Base-by-base conservation (phyloP, 106 monocot genomes). In the Platanthera guangdongensis region DNA sequence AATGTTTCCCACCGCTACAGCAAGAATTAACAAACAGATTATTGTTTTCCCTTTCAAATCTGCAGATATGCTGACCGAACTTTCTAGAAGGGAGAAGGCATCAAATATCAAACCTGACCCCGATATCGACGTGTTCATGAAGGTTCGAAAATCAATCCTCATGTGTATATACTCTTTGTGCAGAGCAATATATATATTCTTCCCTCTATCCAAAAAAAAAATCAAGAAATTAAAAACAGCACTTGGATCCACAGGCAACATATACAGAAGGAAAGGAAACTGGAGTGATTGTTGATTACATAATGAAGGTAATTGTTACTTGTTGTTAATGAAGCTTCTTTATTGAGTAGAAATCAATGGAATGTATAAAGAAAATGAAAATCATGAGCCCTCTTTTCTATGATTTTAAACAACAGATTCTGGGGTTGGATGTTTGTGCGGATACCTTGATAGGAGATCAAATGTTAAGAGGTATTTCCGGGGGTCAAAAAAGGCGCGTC, bases 391-490 rank as follows among this genome's bases (percentile, higher is more conserved):
- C 2, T 18, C 45, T 32, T 84, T 52, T n/a, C 52, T 62, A 28
- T 55, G 14, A 0, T 39, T 48, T 25, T 32, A 11, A 3, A 63
- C 45, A 48, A 63, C 70, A 88, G 88, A 85, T 88, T 47, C 47
- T 88, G 28, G 88, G 88, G 52, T 52, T 88, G 52, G 88, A 88
- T 8, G 74, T 80, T 11, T 85, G 85, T 75, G 88, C 88, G 49
- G 88, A 88, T 73, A 85, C 78, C 3, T 52, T 88, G 59, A 82
- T 88, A 7, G 88, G 88, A 45, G 81, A 88, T 85, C 60, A 71
- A n/a, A 88, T 88, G 88, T 13, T 78, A 15, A 81, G 87, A 71
- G 87, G 87, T 10, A 82, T 87, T 16, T 87, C 87, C 57, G 87
- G 87, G 51, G 87, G 87, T 30, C 81, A 87, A 67, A 79, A 51